Conservation (phyloP, 2,329 filamentous ascomycete species). For the Phialophora tarda region DNA sequence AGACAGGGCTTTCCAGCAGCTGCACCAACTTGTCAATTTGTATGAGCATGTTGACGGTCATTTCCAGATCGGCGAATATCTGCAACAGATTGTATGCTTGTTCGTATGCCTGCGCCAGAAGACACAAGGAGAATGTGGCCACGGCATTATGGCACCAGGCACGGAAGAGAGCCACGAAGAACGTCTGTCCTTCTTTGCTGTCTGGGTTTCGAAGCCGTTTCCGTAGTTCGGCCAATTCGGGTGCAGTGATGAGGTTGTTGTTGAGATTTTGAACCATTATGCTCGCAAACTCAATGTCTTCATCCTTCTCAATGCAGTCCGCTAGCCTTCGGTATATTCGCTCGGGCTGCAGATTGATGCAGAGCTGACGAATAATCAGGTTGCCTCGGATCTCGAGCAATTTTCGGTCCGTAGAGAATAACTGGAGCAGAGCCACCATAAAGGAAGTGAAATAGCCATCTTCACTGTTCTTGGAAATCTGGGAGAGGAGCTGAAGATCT, state of each 20-base stretch:
- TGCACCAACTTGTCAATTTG: slow-evolving; percentile 99
- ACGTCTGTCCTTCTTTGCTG: slow-evolving; percentile 90
- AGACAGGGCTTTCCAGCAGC: slow-evolving; percentile 93
- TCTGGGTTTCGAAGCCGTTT: slow-evolving; percentile 91
- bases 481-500: slow-evolving; percentile 88
- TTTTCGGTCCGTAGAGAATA: slow-evolving; percentile 92
- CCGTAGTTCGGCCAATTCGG: slow-evolving; percentile 86
- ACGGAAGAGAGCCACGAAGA: slow-evolving; percentile 91
- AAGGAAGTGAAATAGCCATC: slow-evolving; percentile 98
- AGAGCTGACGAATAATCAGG: slow-evolving; percentile 93
- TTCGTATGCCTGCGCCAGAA: slow-evolving; percentile 96
- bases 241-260: slow-evolving; percentile 97
- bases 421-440: slow-evolving; percentile 93
- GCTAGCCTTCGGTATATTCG: slow-evolving; percentile 94
- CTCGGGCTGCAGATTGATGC: slow-evolving; percentile 88
- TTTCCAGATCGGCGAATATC: slow-evolving; percentile 95
- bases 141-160: slow-evolving; percentile 99
- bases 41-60: slow-evolving; percentile 98
- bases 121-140: slow-evolving; percentile 92
- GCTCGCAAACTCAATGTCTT: slow-evolving; percentile 96
- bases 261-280: slow-evolving; percentile 99
- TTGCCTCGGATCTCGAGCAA: slow-evolving; percentile 92
- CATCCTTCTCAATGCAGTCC: slow-evolving; percentile 95
- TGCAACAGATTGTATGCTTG: slow-evolving; percentile 95
- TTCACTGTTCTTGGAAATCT: slow-evolving; percentile 95